Conservation (phyloP, 176 grass and related monocot species). For the Bonia amplexicaulis region DNA sequence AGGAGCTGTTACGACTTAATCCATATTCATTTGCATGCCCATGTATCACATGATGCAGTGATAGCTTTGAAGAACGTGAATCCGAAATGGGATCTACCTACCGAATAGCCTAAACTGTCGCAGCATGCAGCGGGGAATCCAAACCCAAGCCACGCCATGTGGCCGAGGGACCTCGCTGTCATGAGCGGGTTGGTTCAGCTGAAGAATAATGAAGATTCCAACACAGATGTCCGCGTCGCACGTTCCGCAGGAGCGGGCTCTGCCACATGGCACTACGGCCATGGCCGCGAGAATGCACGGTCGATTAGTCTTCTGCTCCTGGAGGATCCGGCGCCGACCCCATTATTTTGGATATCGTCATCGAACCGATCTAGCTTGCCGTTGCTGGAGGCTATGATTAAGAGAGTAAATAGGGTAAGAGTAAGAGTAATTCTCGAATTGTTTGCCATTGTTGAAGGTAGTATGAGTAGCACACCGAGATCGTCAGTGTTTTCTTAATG, state of each 20-base stretch:
- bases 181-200: background rate
- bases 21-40: no score
- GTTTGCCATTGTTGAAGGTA: background rate
- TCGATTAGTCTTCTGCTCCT: background rate
- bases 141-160: slow-evolving; percentile 10
- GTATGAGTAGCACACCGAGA: background rate
- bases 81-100: slow-evolving; percentile 1
- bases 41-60: no score
- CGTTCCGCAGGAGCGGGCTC: background rate
- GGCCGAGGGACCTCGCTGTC: background rate
- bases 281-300: background rate
- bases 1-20: no score
- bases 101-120: slow-evolving; percentile 10
- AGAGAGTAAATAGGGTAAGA: background rate
- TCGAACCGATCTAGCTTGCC: background rate
- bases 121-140: background rate
- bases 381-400: background rate
- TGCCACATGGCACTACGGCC: slow-evolving; percentile 15
- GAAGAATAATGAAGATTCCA: slow-evolving; percentile 8
- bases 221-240: background rate
- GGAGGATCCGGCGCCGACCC: background rate
- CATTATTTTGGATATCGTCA: background rate
- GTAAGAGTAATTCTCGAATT: background rate
- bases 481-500: background rate
- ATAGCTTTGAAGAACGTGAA: background rate